Conservation (phyloP, 495 filamentous ascomycete genomes). For the Glarea lozoyensis region DNA sequence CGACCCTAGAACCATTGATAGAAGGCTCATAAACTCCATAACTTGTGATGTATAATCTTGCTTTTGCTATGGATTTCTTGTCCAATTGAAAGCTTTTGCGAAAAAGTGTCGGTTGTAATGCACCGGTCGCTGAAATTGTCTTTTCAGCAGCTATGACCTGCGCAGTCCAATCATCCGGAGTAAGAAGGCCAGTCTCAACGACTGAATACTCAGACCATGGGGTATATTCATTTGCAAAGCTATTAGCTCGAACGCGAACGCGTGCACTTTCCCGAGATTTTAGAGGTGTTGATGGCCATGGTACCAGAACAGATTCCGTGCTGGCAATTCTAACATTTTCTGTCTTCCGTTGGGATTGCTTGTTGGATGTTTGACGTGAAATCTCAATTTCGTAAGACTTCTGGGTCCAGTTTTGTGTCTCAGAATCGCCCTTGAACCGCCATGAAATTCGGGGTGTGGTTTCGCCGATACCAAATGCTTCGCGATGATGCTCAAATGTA, state of each 20-base stretch:
- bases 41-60: conserved; percentile 41
- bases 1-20: conserved; percentile 41
- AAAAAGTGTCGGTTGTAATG: conserved; percentile 16
- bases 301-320: conserved; percentile 33
- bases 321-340: conserved; percentile 2
- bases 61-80: conserved; percentile 4
- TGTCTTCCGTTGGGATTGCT: neutral
- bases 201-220: conserved; percentile 23
- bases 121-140: conserved; percentile 18
- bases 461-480: conserved; percentile 15
- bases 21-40: conserved; percentile 40
- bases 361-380: neutral
- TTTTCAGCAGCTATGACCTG: conserved; percentile 24
- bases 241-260: conserved; percentile 28
- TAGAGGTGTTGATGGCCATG: conserved; percentile 39
- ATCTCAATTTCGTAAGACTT: conserved; percentile 30
- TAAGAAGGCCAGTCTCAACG: conserved; percentile 33
- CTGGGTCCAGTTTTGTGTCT: conserved; percentile 26
- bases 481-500: conserved; percentile 16
- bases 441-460: conserved; percentile 13
- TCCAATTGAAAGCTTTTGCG: conserved; percentile 9
- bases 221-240: conserved; percentile 14
- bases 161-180: conserved; percentile 33
- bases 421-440: conserved; percentile 7
- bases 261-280: conserved; percentile 30